Evolutionary conservation across 1,284 basidiomycete genomes (phyloP).

Genomic region (Puccinia triticina): DNA sequence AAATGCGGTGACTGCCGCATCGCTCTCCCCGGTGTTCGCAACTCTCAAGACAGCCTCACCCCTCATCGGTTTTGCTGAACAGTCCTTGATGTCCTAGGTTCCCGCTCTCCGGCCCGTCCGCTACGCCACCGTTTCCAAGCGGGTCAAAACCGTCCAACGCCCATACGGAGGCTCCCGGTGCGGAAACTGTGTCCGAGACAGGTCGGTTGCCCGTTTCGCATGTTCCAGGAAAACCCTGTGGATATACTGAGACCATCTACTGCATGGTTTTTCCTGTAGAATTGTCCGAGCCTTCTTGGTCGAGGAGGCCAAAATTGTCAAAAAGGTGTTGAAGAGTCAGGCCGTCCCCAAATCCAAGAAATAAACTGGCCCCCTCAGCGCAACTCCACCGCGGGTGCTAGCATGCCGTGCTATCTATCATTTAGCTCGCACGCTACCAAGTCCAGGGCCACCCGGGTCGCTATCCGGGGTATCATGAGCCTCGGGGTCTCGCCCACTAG

Average conservation of each 20-base stretch:
- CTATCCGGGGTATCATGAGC: too few relatives aligned
- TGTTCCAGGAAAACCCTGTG: too few relatives aligned
- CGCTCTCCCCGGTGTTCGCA: constrained; percentile 74
- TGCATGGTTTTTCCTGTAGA: constrained; percentile 63
- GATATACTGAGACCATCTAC: too few relatives aligned
- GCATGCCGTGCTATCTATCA: too few relatives aligned
- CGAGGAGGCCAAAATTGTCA: constrained; percentile 99
- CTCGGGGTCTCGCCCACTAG: too few relatives aligned
- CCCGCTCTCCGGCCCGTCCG: constrained; percentile 88
- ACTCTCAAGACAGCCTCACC: background rate
- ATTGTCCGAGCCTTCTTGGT: constrained; percentile 98
- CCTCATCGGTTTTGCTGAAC: too few relatives aligned
- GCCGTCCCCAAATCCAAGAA: constrained; percentile 47
- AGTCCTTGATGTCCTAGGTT: constrained; percentile 59
- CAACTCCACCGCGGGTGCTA: too few relatives aligned
- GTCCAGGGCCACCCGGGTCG: too few relatives aligned
- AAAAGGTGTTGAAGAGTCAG: constrained; percentile 96
- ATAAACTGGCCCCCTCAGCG: too few relatives aligned
- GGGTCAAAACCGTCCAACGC: constrained; percentile 87
- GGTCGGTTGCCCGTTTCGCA: constrained; percentile 66
- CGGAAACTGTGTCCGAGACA: constrained; percentile 85
- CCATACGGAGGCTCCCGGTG: constrained; percentile 96
- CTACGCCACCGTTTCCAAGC: constrained; percentile 88
- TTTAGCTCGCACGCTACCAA: too few relatives aligned
- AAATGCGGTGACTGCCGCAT: constrained; percentile 74